These are phyloP conservation scores for Beauveria brongniartii DNA, from an alignment of 2,329 filamentous ascomycete species.

Conservation along the genomic window DNA sequence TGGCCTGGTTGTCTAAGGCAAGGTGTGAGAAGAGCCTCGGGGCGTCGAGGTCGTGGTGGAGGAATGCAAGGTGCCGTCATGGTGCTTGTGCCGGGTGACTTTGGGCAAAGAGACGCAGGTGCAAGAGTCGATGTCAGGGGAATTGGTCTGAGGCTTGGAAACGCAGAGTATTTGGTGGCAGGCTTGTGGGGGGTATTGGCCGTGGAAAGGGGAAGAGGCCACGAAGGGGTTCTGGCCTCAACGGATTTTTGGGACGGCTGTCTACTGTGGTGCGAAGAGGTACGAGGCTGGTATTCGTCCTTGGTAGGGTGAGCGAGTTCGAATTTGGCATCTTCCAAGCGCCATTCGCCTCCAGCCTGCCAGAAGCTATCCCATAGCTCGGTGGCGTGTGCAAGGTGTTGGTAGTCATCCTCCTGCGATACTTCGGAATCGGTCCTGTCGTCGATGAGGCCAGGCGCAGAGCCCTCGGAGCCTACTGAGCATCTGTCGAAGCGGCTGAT, in stretches of 20 bases:
- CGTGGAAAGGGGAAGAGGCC: conserved; percentile 19
- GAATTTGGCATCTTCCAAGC: conserved; percentile 4
- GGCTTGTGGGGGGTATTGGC: conserved; percentile 17
- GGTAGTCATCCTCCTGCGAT: conserved; percentile 43
- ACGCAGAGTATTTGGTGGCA: conserved; percentile 32
- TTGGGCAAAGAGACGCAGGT: neutral
- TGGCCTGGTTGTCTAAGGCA: conserved; percentile 14
- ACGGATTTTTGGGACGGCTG: conserved; percentile 17
- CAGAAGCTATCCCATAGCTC: conserved; percentile 47
- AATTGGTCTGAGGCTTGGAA: conserved; percentile 23
- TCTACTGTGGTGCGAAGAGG: conserved; percentile 20
- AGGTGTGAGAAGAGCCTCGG: conserved; percentile 19
- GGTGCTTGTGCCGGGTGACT: neutral
- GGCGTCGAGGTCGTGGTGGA: conserved; percentile 23
- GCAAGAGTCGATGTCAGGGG: neutral
- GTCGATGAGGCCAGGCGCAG: conserved; percentile 41
- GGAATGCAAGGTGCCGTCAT: neutral
- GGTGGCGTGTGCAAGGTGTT: conserved; percentile 35
- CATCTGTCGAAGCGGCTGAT: conserved; percentile 25
- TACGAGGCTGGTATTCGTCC: conserved; percentile 23
- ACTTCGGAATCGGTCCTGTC: conserved; percentile 42
- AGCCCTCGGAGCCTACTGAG: conserved; percentile 38
- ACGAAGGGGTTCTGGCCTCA: conserved; percentile 19
- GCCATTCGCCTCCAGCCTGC: conserved; percentile 18
- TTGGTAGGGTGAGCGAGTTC: conserved; percentile 14